These are phyloP conservation scores for Metschnikowia reukaufii DNA, from an alignment of 805 yeast species.

Conservation along the genomic window DNA sequence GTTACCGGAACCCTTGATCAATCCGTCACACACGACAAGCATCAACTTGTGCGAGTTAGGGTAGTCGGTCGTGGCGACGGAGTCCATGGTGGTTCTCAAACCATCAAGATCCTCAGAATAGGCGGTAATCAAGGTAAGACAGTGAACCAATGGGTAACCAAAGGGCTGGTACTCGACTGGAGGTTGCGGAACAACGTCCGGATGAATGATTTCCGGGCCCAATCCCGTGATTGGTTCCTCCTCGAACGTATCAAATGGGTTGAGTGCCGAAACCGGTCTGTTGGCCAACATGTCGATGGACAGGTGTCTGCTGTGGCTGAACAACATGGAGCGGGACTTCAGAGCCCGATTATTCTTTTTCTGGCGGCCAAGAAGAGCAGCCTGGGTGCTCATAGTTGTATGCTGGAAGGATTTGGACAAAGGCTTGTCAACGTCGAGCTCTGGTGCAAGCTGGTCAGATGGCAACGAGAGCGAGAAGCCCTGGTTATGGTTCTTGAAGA, in stretches of 20 bases:
- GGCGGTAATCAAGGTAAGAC: slow-evolving; percentile 67
- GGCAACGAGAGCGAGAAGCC: slow-evolving; percentile 37
- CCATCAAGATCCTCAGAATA: slow-evolving; percentile 92
- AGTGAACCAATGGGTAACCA: slow-evolving; percentile 55
- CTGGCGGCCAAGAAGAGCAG: slow-evolving; percentile 34
- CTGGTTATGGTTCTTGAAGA: slow-evolving; percentile 33
- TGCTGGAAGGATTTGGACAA: slow-evolving; percentile 42
- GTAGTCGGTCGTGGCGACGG: slow-evolving; percentile 90
- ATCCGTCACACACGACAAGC: slow-evolving; percentile 86
- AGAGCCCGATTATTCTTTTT: slow-evolving; percentile 19
- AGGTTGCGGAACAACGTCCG: slow-evolving; percentile 87
- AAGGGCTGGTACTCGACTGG: slow-evolving; percentile 86
- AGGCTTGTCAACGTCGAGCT: slow-evolving; percentile 20
- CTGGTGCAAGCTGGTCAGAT: neutral
- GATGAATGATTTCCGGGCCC: slow-evolving; percentile 61
- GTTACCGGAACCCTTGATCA: slow-evolving; percentile 93
- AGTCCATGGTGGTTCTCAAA: slow-evolving; percentile 83
- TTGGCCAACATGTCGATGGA: slow-evolving; percentile 34
- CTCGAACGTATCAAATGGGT: slow-evolving; percentile 36
- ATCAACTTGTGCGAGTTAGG: slow-evolving; percentile 93
- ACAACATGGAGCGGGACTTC: slow-evolving; percentile 18
- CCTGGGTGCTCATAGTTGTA: slow-evolving; percentile 69
- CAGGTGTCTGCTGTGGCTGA: slow-evolving; percentile 22
- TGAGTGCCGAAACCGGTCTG: slow-evolving; percentile 28
- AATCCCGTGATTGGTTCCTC: slow-evolving; percentile 43